These are phyloP conservation scores for Rhizoclosmatium sp. DNA, from an alignment of 192 early-diverging fungal species.

Conservation along the genomic window DNA sequence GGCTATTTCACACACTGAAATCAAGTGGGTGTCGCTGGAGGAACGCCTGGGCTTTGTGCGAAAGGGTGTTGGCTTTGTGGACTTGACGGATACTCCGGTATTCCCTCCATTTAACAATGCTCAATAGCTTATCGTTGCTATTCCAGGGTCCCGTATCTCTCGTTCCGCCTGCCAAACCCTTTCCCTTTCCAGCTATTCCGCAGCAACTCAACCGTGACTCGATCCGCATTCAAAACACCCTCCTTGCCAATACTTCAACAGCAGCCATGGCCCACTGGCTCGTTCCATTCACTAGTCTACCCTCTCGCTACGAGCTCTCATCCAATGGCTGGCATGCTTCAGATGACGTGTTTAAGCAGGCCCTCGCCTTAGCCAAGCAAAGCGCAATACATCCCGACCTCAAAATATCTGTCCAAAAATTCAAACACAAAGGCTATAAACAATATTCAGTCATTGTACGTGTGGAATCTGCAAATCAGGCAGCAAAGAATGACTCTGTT, in stretches of 20 bases:
- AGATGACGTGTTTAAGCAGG: neutral
- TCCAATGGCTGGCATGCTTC: neutral
- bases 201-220: neutral
- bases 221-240: neutral
- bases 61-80: neutral
- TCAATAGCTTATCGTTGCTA: too few relatives aligned
- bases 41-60: neutral
- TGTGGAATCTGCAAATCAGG: neutral
- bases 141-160: neutral
- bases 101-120: too few relatives aligned
- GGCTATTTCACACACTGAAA: too few relatives aligned
- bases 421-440: neutral
- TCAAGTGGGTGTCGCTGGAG: slow-evolving; percentile 3
- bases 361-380: neutral
- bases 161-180: neutral
- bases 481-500: neutral
- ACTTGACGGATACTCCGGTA: neutral
- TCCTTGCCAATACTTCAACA: neutral
- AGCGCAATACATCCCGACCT: neutral
- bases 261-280: neutral
- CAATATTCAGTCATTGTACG: slow-evolving; percentile 19
- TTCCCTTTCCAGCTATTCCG: neutral
- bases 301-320: neutral
- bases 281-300: neutral
- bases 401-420: neutral